Evolutionary conservation across 331 rosid genomes (phyloP), one percentile per base, ranked within the genome.

Genomic region (Malus hybrid): DNA sequence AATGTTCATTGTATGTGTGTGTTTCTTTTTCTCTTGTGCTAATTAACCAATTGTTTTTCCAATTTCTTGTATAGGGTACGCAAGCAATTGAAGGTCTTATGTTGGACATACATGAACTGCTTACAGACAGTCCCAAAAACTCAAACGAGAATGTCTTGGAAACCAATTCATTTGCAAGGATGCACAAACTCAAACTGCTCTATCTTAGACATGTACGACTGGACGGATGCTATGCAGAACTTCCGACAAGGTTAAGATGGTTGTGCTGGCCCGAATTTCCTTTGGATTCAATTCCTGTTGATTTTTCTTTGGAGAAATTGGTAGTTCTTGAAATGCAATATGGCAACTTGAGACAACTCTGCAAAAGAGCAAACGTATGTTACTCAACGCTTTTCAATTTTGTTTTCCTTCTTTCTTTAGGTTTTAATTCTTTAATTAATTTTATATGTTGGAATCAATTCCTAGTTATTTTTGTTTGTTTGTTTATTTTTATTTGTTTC

Each of bases 321-420:
- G 52, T 79, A 57, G 69, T 56, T 15, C 76, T 79, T 20, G 78
- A 79, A 55, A 72, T 79, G 74, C 59, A 60, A 0, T n/a, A 73
- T 3, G 66, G 70, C 72, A 24, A 24, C 24, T 24, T 24, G 24
- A 24, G 24, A 24, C 24, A 24, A 24, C 24, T 24, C 24, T 24
- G 10, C 29, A 28, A 28, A 28, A 28, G 29, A 28, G 29, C 29
- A 28, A 28, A 28, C 29, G 29, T 28, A 28, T 28, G 29, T 28
- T 28, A 28, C 29, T 28, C 29, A 28, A 28, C 29, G 29, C 29
- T 28, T 28, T 28, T 28, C 29, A 28, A 28, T 28, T 28, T 28
- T 28, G 29, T 28, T 28, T 28, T 28, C 29, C 29, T 28, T 28
- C 29, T 28, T 28, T 28, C 29, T 28, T 28, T 28, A 28, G 29